A percentile compares a stretch with the other conserved stretches of the same genome.
Evolutionary conservation across 2,329 filamentous ascomycete species (phyloP).

Genomic region (Phaeophleospora eucalypticola): DNA sequence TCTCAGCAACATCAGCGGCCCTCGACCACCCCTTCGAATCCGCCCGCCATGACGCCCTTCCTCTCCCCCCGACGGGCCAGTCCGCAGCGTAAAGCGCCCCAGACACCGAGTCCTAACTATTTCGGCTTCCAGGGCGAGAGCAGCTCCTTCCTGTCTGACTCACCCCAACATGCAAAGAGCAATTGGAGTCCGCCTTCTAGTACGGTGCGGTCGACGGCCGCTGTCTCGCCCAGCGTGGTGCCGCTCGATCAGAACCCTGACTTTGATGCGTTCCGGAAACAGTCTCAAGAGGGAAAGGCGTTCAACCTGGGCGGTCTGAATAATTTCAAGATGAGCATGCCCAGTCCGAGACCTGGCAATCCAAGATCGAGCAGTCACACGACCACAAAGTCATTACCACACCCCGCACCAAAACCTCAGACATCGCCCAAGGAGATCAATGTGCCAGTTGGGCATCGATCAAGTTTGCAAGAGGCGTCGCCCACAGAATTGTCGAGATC

Average conservation of each 20-base stretch:
- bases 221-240: conserved; percentile 64
- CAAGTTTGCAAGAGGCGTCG: conserved; percentile 20
- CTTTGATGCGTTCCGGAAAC: conserved; percentile 73
- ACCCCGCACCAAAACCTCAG: conserved; percentile 30
- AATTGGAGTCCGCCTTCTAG: conserved; percentile 73
- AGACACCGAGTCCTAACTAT: conserved; percentile 69
- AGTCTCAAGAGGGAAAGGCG: conserved; percentile 60
- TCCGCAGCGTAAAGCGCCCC: conserved; percentile 18
- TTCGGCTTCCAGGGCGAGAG: conserved; percentile 71
- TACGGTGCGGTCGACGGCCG: conserved; percentile 65
- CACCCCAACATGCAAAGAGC: conserved; percentile 54
- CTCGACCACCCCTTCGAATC: conserved; percentile 18
- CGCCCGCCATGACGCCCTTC: conserved; percentile 29
- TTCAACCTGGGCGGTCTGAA: conserved; percentile 41
- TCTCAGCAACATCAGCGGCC: conserved; percentile 10
- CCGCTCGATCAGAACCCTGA: conserved; percentile 72
- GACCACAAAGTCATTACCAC: conserved; percentile 6
- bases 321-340: conserved; percentile 37
- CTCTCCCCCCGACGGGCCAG: conserved; percentile 24
- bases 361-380: conserved; percentile 20
- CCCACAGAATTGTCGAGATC: conserved; percentile 34
- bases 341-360: conserved; percentile 22
- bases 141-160: conserved; percentile 48
- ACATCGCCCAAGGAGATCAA: conserved; percentile 39
- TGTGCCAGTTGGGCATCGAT: conserved; percentile 27